Evolutionary conservation across 805 yeast genomes (phyloP), one percentile per base, ranked within the genome.

Genomic region (Wickerhamomyces xylosicus): DNA sequence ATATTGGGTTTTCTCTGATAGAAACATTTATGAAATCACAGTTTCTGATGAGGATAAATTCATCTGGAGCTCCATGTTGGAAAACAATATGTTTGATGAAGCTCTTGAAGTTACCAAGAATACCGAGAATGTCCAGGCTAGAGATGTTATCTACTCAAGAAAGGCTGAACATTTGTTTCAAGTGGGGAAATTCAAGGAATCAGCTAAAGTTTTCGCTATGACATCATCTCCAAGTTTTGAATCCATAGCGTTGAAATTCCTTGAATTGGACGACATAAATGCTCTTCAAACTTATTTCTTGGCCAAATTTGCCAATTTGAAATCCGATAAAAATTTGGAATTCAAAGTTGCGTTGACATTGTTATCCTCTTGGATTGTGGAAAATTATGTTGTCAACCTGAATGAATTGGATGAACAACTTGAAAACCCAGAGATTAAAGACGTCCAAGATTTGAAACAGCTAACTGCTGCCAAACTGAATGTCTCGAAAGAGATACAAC

Each of bases 1-100:
- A 0, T 83, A 65, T 48, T 92, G 98, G 98, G 58, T 83, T 3
- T 85, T 65, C 49, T 74, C 92, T 0, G 57, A 62, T 11, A 52
- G 60, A 5, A 67, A 66, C 36, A 74, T 92, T 9, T 83, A 71
- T 53, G 98, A 92, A 54, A 59, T 92, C 6, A 67, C 80, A 9
- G 63, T 85, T 11, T 69, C 69, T 28, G 71, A 81, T 50, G 97
- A 90, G 56, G 66, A 77, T 4, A 63, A 70, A 4, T 82, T 82
- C 19, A 77, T 89, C 3, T 85, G 97, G 95, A 72, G 71, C 38
- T 63, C 73, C 1, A 57, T 79, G 49, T 53, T 78, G n/a, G 67
- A 66, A 3, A 64, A 63, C 37, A 57, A 64, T 7, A 59, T 72
- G 41, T 90, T 68, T 56, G 84, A 79, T 15, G 75, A 74, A 34